Percentiles rank a stretch among this genome's conserved stretches.
Evolutionary conservation across 768 basidiomycete species (phyloP).

Genomic region (Suillus alpinus): DNA sequence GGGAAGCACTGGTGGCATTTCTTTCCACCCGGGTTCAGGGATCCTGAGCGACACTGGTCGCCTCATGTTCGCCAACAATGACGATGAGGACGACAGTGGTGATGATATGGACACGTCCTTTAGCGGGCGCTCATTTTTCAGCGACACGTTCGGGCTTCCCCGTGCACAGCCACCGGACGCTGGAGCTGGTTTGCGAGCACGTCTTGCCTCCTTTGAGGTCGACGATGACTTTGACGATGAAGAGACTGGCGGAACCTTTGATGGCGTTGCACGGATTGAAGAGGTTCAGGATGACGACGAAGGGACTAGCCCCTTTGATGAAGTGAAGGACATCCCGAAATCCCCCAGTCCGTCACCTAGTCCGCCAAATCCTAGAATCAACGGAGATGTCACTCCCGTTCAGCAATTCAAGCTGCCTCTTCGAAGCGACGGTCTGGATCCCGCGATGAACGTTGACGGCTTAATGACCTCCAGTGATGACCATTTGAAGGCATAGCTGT

Average conservation of each 20-base stretch:
- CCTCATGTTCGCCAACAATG: slow-evolving; percentile 60
- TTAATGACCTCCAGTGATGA: slow-evolving; percentile 64
- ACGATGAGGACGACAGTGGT: slow-evolving; percentile 59
- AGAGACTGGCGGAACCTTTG: slow-evolving; percentile 10
- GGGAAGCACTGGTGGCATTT: slow-evolving; percentile 59
- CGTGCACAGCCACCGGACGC: slow-evolving; percentile 48
- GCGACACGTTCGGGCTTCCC: slow-evolving; percentile 42
- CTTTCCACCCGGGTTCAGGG: slow-evolving; percentile 54
- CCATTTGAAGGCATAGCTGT: slow-evolving; percentile 40
- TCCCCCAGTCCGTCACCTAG: slow-evolving; percentile 22
- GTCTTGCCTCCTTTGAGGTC: slow-evolving; percentile 61
- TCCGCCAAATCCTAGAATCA: slow-evolving; percentile 42
- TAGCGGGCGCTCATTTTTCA: slow-evolving; percentile 44
- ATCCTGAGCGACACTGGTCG: slow-evolving; percentile 48
- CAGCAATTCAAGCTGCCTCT: slow-evolving; percentile 51
- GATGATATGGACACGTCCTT: slow-evolving; percentile 39
- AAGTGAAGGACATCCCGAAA: slow-evolving; percentile 30
- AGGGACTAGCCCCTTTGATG: slow-evolving; percentile 25
- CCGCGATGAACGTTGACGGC: slow-evolving; percentile 60
- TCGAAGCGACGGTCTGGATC: slow-evolving; percentile 51
- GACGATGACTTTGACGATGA: slow-evolving; percentile 36
- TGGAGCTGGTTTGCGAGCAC: slow-evolving; percentile 55
- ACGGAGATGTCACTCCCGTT: slow-evolving; percentile 46
- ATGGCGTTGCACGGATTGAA: slow-evolving; percentile 14
- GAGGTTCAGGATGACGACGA: slow-evolving; percentile 36